Percentiles rank a stretch among this genome's conserved stretches.
These are phyloP conservation scores for Hydrangea macrophylla DNA, from an alignment of 148 eudicot species.

Conservation along the genomic window DNA sequence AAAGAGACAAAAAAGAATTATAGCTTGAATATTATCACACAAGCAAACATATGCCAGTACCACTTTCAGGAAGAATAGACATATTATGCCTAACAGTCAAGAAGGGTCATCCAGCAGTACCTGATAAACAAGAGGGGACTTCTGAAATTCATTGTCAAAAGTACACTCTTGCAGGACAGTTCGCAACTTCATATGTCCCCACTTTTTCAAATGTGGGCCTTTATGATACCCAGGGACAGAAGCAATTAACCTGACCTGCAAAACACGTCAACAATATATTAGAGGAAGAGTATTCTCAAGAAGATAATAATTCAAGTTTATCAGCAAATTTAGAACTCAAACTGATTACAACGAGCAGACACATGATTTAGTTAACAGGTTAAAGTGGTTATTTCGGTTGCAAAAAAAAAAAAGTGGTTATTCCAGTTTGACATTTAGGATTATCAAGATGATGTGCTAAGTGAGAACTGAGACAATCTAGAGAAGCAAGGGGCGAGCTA, in stretches of 20 bases:
- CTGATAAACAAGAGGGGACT: slow-evolving; percentile 91
- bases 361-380: too few relatives aligned
- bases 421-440: too few relatives aligned
- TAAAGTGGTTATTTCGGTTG: too few relatives aligned
- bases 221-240: slow-evolving; percentile 96
- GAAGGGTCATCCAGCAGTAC: slow-evolving; percentile 26
- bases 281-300: background rate
- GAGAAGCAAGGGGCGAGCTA: too few relatives aligned
- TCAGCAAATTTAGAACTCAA: too few relatives aligned
- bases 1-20: background rate
- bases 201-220: slow-evolving; percentile 74
- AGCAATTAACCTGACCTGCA: slow-evolving; percentile 87
- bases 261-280: background rate
- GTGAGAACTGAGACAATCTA: too few relatives aligned
- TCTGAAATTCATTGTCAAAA: slow-evolving; percentile 67
- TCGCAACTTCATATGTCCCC: slow-evolving; percentile 97
- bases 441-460: too few relatives aligned
- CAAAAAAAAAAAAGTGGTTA: too few relatives aligned
- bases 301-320: background rate
- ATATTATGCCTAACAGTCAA: background rate
- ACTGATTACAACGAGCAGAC: too few relatives aligned
- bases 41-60: background rate
- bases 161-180: slow-evolving; percentile 65
- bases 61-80: background rate
- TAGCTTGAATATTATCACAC: background rate